Evolutionary conservation across 1,284 basidiomycete species (phyloP).

Genomic region (Heimioporus retisporus): DNA sequence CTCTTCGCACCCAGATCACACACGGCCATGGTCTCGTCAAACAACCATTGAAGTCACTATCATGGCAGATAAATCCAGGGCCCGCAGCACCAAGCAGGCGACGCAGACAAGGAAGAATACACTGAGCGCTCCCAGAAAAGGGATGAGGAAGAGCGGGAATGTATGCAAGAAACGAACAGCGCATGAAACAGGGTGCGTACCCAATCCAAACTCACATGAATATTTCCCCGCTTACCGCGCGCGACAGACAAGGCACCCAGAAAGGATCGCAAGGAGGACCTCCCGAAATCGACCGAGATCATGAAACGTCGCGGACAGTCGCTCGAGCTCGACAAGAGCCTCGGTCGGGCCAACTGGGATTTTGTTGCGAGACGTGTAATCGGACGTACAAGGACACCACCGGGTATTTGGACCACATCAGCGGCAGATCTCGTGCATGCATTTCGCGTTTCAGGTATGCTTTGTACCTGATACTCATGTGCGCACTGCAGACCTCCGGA

Average conservation of each 20-base stretch:
- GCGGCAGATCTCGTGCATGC: constrained; percentile 90
- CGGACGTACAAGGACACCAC: constrained; percentile 91
- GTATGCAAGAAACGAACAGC: constrained; percentile 83
- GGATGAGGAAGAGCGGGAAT: too few species aligned
- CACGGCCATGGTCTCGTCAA: too few species aligned
- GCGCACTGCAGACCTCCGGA: constrained; percentile 77
- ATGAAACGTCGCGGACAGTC: constrained; percentile 87
- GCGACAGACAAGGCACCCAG: constrained; percentile 83
- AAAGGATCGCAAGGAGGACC: constrained; percentile 70
- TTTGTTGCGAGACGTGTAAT: constrained; percentile 92
- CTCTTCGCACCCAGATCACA: too few species aligned
- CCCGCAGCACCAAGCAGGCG: constrained; percentile 71
- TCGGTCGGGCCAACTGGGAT: constrained; percentile 90
- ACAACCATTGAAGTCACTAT: too few species aligned
- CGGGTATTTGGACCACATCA: constrained; percentile 97
- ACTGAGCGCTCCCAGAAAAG: constrained; percentile 65
- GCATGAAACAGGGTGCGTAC: constrained; percentile 79
- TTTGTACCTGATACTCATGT: too few species aligned
- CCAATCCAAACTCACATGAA: too few species aligned
- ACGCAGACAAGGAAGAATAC: constrained; percentile 72
- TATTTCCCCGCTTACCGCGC: neutral
- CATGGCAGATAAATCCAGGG: constrained; percentile 72
- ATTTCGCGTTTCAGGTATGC: neutral
- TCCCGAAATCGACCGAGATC: constrained; percentile 91
- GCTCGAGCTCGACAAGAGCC: constrained; percentile 91